Conservation (phyloP, 306 rosid genomes). For the Fragaria ananassa region DNA sequence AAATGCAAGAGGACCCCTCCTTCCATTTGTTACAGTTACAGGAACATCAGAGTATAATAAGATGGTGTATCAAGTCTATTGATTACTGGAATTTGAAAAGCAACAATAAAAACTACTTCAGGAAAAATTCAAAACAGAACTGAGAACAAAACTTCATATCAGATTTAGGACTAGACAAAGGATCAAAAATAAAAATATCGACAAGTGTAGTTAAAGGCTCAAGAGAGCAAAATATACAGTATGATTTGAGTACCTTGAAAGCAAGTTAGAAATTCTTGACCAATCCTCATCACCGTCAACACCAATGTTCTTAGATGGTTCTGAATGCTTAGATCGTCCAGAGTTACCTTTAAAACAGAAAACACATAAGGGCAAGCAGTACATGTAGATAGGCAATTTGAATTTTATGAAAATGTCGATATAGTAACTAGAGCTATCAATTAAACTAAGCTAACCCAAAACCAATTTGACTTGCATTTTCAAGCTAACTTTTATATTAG, state of each 20-base stretch:
- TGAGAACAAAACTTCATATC: neutral
- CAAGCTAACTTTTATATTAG: neutral
- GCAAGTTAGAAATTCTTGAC: conserved; percentile 55
- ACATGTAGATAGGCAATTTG: conserved; percentile 12
- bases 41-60: neutral
- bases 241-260: conserved; percentile 49
- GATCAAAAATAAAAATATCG: neutral
- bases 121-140: neutral
- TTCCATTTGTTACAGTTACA: neutral
- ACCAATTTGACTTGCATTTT: neutral
- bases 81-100: neutral
- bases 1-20: neutral
- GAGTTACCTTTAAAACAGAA: conserved; percentile 39
- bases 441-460: neutral
- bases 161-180: neutral
- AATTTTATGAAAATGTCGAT: neutral
- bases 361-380: conserved; percentile 1
- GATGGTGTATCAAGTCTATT: neutral
- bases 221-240: conserved; percentile 14
- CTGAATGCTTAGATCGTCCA: conserved; percentile 36
- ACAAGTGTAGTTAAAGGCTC: neutral
- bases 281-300: conserved; percentile 62
- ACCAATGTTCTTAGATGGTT: conserved; percentile 39
- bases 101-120: neutral
- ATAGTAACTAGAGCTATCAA: neutral